Evolutionary conservation across 2,329 filamentous ascomycete species (phyloP), one percentile per base, ranked within the genome.

Genomic region (Calcarisporium arbuscula): DNA sequence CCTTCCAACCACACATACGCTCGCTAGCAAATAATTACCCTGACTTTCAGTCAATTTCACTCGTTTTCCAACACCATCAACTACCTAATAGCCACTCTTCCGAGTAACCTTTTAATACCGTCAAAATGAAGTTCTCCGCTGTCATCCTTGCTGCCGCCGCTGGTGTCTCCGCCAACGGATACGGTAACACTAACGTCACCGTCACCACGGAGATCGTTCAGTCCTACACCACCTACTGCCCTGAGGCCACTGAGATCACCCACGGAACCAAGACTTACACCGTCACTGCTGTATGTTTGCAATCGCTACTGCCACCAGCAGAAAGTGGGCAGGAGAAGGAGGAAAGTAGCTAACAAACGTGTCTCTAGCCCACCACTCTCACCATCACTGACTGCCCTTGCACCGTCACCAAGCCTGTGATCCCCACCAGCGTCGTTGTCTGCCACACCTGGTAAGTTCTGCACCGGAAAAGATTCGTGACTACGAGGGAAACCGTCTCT

Each of bases 301-400:
- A 15, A 18, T 25, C 18, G n/a, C 17, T 21, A 9, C 16, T 22
- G 29, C n/a, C 7, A 10, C 17, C 7, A 31, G 17, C 18, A 30
- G 30, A 28, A 23, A 18, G 18, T 23, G 18, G 29, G 35, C 28
- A 21, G 18, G 22, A 36, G 19, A 30, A 41, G 19, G 19, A 28
- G 32, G 26, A n/a, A n/a, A 30, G 5, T 9, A 26, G 31, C 22
- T 18, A 14, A 18, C n/a, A 1, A 27, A 14, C 18, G 15, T 12
- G 15, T 8, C 18, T 31, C 14, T 33, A 77, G 73, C 62, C 80
- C 56, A 80, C 77, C 58, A 80, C 77, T 58, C 61, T 83, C 60
- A 84, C 80, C 66, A 74, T 84, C 70, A 76, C 76, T 51, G 68
- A 81, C 70, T 82, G 80, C 72, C 74, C 79, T 50, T 83, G 78